Evolutionary conservation across 768 basidiomycete species (phyloP), one percentile per base, ranked within the genome.

Genomic region (Mycena crocata): DNA sequence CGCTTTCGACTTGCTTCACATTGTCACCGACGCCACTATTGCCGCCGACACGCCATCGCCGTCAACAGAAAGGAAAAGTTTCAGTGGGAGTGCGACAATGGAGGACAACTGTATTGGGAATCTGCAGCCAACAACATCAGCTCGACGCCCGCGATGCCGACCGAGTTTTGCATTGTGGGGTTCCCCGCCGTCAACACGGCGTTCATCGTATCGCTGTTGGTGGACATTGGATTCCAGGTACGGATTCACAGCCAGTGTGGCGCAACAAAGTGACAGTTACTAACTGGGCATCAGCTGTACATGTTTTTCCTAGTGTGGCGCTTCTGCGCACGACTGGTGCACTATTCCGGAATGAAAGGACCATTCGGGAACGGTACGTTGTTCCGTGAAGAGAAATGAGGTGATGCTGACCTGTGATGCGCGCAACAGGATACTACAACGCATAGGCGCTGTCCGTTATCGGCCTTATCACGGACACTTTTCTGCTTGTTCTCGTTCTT

Each of bases 261-360:
- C 75, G 64, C 69, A 70, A 62, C 28, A n/a, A n/a, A n/a, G n/a
- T n/a, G n/a, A n/a, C 49, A 52, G 55, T 17, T 23, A 48, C 62
- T 63, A 58, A 67, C 26, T n/a, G 50, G 28, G 37, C n/a, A 58
- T 68, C 71, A 92, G 91, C 73, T 90, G 55, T 92, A 93, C 83
- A 90, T 92, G 89, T 87, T 85, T 77, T 91, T 93, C 83, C 79
- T 92, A 77, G 83, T 82, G 72, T 93, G 90, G 91, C 84, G 90
- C 61, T 93, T 87, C 86, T 85, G 85, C 72, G 90, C 88, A 77
- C 82, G 89, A 71, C 78, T 92, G 76, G 87, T 89, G 77, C 86
- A 90, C 77, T 92, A 92, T 79, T 76, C 80, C 35, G 79, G 77
- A 71, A 84, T 93, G 87, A 88, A 89, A 73, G 87, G 88, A 57